Evolutionary conservation across 2,329 filamentous ascomycete genomes (phyloP), one percentile per base, ranked within the genome.

Genomic region (Neofusicoccum cordaticola): DNA sequence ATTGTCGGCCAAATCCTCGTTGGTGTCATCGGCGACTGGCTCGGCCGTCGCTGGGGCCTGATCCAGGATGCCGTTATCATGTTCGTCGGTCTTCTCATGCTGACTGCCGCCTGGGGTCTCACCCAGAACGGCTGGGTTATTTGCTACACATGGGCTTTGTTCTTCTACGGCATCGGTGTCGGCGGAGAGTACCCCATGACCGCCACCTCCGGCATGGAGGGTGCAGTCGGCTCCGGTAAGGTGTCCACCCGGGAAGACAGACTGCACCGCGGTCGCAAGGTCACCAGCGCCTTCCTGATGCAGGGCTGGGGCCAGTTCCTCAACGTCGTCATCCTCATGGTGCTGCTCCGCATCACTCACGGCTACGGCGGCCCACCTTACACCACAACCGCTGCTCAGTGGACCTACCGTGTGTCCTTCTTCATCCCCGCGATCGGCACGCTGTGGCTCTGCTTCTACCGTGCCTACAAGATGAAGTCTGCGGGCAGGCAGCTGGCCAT

Each of bases 161-260:
- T 97, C 84, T 91, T 98, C 82, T 95, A 95, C 78, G 88, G 89
- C 73, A 84, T 89, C 57, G 84, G 83, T 72, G 83, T 86, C 63
- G 92, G 92, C 71, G 93, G 93, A 70, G 93, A 97, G 80, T 97
- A 98, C 75, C 94, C 94, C 68, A 97, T 97, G 85, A 98, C 94
- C 39, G 94, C 94, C 17, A 97, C 94, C 12, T 93, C 92, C 8
- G 93, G 93, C 66, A 96, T 98, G 88, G 93, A 97, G 77, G 92
- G 93, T 73, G 90, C 92, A 15, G 90, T 93, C 51, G 88, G 91
- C n/a, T 80, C 92, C 42, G 93, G 94, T 67, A 93, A 90, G 77
- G 81, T 97, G 62, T 97, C 94, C 6, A 97, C 93, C 65, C 90
- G 89, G 67, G 92, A 97, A 62, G 94, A 98, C 77, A 92, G 94